Base-by-base conservation (phyloP, 371 early-diverging fungal genomes). In the Mortierella sp. region DNA sequence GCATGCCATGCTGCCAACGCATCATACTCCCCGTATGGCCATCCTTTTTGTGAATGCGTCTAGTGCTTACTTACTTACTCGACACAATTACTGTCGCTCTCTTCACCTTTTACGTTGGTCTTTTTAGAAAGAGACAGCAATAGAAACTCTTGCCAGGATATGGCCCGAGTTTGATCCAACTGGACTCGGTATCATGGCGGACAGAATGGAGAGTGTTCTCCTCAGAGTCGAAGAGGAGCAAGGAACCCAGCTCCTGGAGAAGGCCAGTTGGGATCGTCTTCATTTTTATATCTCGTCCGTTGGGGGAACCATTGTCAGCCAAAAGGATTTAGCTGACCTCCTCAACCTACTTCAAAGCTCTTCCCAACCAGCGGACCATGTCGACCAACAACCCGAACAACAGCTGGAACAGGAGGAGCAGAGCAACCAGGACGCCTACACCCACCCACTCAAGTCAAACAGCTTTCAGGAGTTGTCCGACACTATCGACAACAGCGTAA, bases 121-220 rank as follows among this genome's bases (percentile, higher is more conserved):
- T 12, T 55, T 55, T 21, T 24, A 68, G 68, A 68, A 68, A 29
- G 77, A 83, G 55, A 51, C 83, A 3, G 71, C 83, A 8, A 74
- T 60, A 32, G 77, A 80, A 3, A 78, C 78, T 7, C 65, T 84
- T 27, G 75, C 75, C 46, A 77, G 75, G 73, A 80, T 84, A 75
- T 84, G 84, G 84, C 84, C 84, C 41, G 81, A 80, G 73, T 84
- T 72, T 77, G 84, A 84, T 41, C 75, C 71, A 48, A 48, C n/a
- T 56, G 84, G 80, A 21, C 71, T 41, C 6, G 84, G 84, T 44
- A 77, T 84, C 70, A 65, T 80, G 81, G 78, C 84, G 16, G 58
- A 60, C 12, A 78, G 46, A 68, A 84, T 84, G 84, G 84, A 84
- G 55, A 71, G 35, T 38, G 75, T 84, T 58, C 75, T 84, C 49